Conservation (phyloP, 2,329 filamentous ascomycete genomes). For the Trichoderma cornu-damae region DNA sequence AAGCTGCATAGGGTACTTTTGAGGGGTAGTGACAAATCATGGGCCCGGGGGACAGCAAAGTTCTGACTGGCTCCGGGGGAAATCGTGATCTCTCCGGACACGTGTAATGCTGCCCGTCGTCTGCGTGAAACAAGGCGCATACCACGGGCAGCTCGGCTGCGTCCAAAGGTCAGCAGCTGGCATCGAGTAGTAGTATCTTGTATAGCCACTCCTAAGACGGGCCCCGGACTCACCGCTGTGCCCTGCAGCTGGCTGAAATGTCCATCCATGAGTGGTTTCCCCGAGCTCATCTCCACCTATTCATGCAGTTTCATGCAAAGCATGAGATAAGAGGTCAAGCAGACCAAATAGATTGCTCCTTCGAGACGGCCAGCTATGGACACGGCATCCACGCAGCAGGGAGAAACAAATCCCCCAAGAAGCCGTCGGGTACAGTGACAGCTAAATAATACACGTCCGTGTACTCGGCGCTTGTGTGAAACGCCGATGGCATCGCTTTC, state of each 20-base stretch:
- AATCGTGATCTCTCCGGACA: not conserved
- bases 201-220: not conserved
- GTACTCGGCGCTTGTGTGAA: not conserved
- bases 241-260: not conserved
- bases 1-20: not conserved
- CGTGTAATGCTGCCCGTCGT: not conserved
- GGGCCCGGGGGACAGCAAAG: not conserved
- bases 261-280: not conserved
- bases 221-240: conserved; percentile 5
- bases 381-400: not conserved
- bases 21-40: not conserved
- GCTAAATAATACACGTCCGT: not conserved
- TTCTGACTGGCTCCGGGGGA: not conserved
- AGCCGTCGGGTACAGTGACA: not conserved
- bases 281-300: conserved; percentile 10
- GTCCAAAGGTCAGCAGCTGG: not conserved
- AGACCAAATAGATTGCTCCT: not conserved
- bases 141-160: not conserved
- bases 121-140: not conserved
- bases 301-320: conserved; percentile 10
- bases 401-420: not conserved
- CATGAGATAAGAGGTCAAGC: not conserved
- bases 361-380: not conserved
- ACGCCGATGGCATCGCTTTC: not conserved
- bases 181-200: not conserved